Base-by-base conservation (phyloP, 2,329 filamentous ascomycete species). In the Tolypocladium endophyticum region DNA sequence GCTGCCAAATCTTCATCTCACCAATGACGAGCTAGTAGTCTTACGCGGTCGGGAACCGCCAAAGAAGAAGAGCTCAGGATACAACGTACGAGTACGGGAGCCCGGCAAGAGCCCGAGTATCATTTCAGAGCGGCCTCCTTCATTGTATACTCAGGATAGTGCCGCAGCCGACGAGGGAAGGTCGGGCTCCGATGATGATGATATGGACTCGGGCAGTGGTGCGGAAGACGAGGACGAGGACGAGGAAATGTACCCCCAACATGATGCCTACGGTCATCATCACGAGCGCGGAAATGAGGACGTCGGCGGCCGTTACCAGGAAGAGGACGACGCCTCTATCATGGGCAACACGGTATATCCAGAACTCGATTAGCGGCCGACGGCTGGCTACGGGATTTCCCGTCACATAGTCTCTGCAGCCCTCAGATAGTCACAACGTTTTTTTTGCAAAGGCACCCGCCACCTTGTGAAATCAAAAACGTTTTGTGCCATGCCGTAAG, bases 21-120 rank as follows among this genome's bases (percentile, higher is more conserved):
- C 73, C 4, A 66, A 70, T 8, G 70, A 74, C 25, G 73, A 76
- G 59, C 65, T 74, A 14, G 72, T 66, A 5, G 61, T 66, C 36
- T 64, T 76, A 8, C 65, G 73, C 1, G 73, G 73, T 11, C 65
- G 70, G 33, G 68, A 72, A 36, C 72, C 72, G 0, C 65, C 70
- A 2, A 73, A 70, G 63, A 75, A 71, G 65, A 74, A 71, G 62
- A 72, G 71, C 33, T 69, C 68, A 38, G 71, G 71, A 0, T 74
- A 74, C 39, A 73, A 71, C 25, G 70, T 72, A 9, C 68, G 69
- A 16, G 63, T 74, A 1, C 62, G 65, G 8, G 67, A 70, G 18
- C 64, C 64, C 1, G 65, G 62, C 30, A 65, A 65, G 43, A 60
- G 59, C 18, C 35, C 62, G 5, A 65, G 67, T 39, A 55, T 61